Conservation (phyloP, 257 asterid species). For the Verbena officinalis region DNA sequence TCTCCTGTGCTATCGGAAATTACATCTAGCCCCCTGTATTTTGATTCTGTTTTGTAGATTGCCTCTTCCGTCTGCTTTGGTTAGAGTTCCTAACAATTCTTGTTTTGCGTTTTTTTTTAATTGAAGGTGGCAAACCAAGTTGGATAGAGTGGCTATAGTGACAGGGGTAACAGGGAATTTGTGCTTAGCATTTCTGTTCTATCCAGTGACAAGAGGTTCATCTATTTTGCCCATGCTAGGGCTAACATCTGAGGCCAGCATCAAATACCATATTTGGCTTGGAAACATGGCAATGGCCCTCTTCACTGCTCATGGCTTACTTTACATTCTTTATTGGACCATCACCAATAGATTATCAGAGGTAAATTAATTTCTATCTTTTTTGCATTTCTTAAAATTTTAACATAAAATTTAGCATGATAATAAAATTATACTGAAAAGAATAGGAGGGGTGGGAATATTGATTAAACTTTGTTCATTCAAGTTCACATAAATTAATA, state of each 20-base stretch:
- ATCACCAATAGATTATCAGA: slow-evolving; percentile 57
- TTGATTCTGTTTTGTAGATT: no score
- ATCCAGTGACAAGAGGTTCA: slow-evolving; percentile 74
- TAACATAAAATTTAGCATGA: no score
- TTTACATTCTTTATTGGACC: slow-evolving; percentile 61
- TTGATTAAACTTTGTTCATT: no score
- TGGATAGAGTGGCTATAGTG: slow-evolving; percentile 65
- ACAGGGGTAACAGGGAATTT: slow-evolving; percentile 66
- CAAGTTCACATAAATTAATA: not conserved
- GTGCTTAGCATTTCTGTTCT: slow-evolving; percentile 66
- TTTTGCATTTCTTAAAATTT: not conserved
- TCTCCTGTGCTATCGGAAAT: no score
- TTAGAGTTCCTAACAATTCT: not conserved
- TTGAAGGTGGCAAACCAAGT: slow-evolving; percentile 74
- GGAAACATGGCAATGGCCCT: slow-evolving; percentile 66
- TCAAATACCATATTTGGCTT: slow-evolving; percentile 81
- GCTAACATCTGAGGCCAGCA: slow-evolving; percentile 67
- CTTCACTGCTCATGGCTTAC: slow-evolving; percentile 66
- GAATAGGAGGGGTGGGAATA: no score
- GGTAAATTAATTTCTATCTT: slow-evolving; percentile 38
- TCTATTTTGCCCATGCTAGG: slow-evolving; percentile 71
- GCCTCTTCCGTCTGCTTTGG: no score
- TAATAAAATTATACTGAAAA: no score
- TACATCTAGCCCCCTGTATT: no score
- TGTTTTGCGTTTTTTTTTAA: not conserved